Conservation (phyloP, 257 asterid species). For the Salvia rosmarinus region DNA sequence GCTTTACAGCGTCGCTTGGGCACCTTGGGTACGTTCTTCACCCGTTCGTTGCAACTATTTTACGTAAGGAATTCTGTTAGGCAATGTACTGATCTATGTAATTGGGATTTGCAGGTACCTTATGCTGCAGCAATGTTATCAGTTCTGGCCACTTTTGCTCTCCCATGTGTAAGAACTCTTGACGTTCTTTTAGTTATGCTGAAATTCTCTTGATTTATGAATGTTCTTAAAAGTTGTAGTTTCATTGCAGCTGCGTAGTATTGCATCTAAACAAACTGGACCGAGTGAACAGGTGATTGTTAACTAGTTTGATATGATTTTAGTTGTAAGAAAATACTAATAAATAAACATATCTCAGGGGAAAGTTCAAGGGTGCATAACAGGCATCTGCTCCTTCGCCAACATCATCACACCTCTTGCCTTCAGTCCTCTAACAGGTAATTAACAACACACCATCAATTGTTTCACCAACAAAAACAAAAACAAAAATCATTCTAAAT, state of each 20-base stretch:
- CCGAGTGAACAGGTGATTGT: constrained; percentile 73
- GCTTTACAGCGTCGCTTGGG: constrained; percentile 88
- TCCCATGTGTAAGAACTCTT: constrained; percentile 70
- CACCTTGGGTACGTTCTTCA: constrained; percentile 67
- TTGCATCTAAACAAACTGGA: constrained; percentile 92
- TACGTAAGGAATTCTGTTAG: too few species aligned
- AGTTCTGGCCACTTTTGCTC: constrained; percentile 58
- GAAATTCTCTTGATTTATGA: not conserved
- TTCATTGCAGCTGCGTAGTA: constrained; percentile 70
- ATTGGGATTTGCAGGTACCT: constrained; percentile 61
- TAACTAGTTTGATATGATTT: not conserved
- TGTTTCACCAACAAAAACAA: not conserved
- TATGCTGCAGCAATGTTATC: constrained; percentile 71
- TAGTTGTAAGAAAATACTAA: not conserved
- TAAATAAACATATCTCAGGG: constrained; percentile 46
- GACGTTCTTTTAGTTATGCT: not conserved
- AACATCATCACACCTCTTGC: constrained; percentile 74
- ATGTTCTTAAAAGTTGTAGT: not conserved
- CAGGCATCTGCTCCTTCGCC: constrained; percentile 79
- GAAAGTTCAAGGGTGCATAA: constrained; percentile 90
- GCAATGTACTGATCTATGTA: too few species aligned
- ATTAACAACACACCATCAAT: constrained; percentile 20
- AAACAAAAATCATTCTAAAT: not conserved
- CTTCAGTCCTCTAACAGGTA: constrained; percentile 89
- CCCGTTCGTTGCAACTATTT: not conserved